A percentile compares a stretch with the other conserved stretches of the same genome.
Evolutionary conservation across 208 protist genomes (phyloP).

Genomic region (Phytomonas sp.): DNA sequence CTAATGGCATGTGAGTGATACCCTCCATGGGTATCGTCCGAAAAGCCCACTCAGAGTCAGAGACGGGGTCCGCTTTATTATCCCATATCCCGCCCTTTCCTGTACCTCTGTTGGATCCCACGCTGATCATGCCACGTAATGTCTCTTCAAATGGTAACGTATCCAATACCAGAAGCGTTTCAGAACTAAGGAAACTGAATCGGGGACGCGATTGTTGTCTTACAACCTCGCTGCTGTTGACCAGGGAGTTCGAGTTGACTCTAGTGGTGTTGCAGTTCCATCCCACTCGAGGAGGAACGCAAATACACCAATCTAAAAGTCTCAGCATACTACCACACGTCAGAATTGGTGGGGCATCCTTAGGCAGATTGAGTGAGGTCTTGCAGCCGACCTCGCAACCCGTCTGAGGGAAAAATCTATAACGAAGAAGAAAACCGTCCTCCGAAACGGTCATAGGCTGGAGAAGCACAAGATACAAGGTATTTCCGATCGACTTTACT

Average conservation of each 20-base stretch:
- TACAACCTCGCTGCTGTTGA: background rate
- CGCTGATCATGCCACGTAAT: background rate
- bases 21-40: constrained; percentile 2
- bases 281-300: constrained; percentile 28
- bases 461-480: constrained; percentile 36
- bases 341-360: background rate
- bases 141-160: background rate
- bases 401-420: constrained; percentile 31
- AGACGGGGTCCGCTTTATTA: background rate
- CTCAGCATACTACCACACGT: constrained; percentile 22
- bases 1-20: constrained; percentile 17
- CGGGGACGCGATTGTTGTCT: background rate
- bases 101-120: background rate
- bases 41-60: background rate
- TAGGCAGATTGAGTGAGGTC: background rate
- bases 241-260: background rate
- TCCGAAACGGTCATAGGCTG: constrained; percentile 37
- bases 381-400: background rate
- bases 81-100: background rate
- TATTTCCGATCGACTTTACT: constrained; percentile 21
- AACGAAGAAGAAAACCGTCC: constrained; percentile 48
- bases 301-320: constrained; percentile 31
- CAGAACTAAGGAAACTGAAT: constrained; percentile 1
- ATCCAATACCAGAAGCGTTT: background rate
- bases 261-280: constrained; percentile 21